These are phyloP conservation scores for Xylaria arbuscula DNA, from an alignment of 2,329 filamentous ascomycete species.

Conservation along the genomic window DNA sequence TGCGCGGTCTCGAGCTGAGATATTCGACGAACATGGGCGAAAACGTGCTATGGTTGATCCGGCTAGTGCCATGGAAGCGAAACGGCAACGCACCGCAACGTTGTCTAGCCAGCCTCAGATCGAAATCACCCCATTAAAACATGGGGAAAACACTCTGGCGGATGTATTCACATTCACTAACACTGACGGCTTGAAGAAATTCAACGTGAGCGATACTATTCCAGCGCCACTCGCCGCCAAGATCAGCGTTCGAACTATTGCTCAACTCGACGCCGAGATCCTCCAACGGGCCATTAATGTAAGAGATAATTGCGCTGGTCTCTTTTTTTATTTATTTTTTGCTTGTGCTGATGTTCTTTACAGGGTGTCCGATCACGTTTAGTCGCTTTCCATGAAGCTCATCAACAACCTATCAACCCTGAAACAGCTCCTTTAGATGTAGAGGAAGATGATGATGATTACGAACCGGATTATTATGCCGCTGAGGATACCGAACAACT, in stretches of 20 bases:
- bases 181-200: constrained; percentile 78
- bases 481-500: constrained; percentile 83
- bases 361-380: constrained; percentile 66
- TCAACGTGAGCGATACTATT: constrained; percentile 81
- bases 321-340: not conserved
- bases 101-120: constrained; percentile 57
- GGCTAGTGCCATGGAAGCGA: constrained; percentile 80
- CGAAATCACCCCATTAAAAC: constrained; percentile 75
- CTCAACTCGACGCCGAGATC: constrained; percentile 74
- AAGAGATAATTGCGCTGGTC: constrained; percentile 50
- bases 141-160: constrained; percentile 81
- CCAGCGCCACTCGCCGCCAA: constrained; percentile 80
- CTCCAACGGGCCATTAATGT: constrained; percentile 80
- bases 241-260: constrained; percentile 83
- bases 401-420: constrained; percentile 63
- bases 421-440: constrained; percentile 72
- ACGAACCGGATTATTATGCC: constrained; percentile 86
- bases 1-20: constrained; percentile 79
- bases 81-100: constrained; percentile 78
- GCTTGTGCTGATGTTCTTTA: constrained; percentile 25
- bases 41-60: constrained; percentile 82
- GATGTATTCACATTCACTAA: constrained; percentile 88
- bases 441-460: constrained; percentile 88
- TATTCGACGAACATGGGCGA: constrained; percentile 80
- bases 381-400: constrained; percentile 56